These are phyloP conservation scores for Jimgerdemannia lactiflua DNA, from an alignment of 192 early-diverging fungal genomes.

Conservation along the genomic window DNA sequence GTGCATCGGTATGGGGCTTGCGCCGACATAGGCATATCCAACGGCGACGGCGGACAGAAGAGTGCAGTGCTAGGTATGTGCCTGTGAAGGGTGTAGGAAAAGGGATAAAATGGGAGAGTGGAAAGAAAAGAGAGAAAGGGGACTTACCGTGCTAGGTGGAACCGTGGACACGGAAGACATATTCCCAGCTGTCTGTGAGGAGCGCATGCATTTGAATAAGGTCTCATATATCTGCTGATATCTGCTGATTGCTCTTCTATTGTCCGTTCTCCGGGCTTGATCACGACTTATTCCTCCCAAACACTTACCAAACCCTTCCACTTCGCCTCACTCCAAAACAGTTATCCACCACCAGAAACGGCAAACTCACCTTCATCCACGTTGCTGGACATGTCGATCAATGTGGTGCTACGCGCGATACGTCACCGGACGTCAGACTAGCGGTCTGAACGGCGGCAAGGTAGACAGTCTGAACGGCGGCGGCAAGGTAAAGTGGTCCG, in stretches of 20 bases:
- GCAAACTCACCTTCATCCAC: conserved; percentile 43
- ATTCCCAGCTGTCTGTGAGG: conserved; percentile 48
- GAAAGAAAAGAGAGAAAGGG: background rate
- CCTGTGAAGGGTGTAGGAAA: conserved; percentile 11
- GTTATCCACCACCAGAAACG: background rate
- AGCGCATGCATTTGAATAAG: background rate
- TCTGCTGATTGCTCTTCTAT: too few species aligned
- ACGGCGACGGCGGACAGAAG: conserved; percentile 50
- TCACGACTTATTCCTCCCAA: too few species aligned
- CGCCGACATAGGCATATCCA: conserved; percentile 39
- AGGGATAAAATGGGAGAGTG: background rate
- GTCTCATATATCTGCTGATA: too few species aligned
- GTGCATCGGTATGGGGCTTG: background rate
- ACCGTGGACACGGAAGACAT: conserved; percentile 49
- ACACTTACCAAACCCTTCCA: too few species aligned
- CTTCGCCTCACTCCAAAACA: too few species aligned
- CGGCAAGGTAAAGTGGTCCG: too few species aligned
- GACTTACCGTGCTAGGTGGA: conserved; percentile 50
- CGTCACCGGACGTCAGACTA: background rate
- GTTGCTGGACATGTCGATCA: conserved; percentile 59
- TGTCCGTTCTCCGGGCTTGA: too few species aligned
- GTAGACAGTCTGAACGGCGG: too few species aligned
- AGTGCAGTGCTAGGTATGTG: conserved; percentile 42
- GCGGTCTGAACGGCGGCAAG: too few species aligned
- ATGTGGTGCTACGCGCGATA: conserved; percentile 24